Evolutionary conservation across 768 basidiomycete genomes (phyloP), one percentile per base, ranked within the genome.

Genomic region (Nidularia pulvinata): DNA sequence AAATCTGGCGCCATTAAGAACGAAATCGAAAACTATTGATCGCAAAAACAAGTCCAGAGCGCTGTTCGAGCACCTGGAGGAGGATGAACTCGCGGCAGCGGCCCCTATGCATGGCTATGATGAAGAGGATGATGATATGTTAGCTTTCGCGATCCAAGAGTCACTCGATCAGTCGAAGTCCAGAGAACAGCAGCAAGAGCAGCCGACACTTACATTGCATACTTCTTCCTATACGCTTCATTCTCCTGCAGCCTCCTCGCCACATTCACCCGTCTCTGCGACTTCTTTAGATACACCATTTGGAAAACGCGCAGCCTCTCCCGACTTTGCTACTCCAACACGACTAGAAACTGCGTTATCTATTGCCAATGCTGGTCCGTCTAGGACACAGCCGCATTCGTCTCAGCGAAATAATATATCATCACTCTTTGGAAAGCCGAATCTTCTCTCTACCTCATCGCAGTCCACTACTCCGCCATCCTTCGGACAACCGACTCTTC

Each of bases 321-420:
- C n/a, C n/a, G n/a, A n/a, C 16, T 77, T 53, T 33, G 33, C 77
- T 22, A 69, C 77, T 33, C 77, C 79, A 2, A 84, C 77, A 19
- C 76, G 85, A 16, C 68, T 90, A n/a, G 85, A 85, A 59, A 87
- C 86, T 1, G 84, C 80, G 1, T 66, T 91, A 32, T 78, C 87
- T 7, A 83, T 91, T 43, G 89, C 82, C 14, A 85, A 85, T 50
- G 77, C 86, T 6, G 76, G 77, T 5, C 73, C 75, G 11, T 65
- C 68, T 25, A 67, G 65, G 7, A 44, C 57, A 1, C 57, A 57
- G 6, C 53, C 58, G 13, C n/a, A n/a, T n/a, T n/a, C n/a, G n/a
- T n/a, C n/a, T n/a, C 53, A 52, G 34, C 43, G 46, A 30, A 42
- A 35, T 11, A 33, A 46, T 6, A 25, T 53, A 14, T 47, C 57